Evolutionary conservation across 306 rosid genomes (phyloP).

Genomic region (Fragaria nilgerrensis): DNA sequence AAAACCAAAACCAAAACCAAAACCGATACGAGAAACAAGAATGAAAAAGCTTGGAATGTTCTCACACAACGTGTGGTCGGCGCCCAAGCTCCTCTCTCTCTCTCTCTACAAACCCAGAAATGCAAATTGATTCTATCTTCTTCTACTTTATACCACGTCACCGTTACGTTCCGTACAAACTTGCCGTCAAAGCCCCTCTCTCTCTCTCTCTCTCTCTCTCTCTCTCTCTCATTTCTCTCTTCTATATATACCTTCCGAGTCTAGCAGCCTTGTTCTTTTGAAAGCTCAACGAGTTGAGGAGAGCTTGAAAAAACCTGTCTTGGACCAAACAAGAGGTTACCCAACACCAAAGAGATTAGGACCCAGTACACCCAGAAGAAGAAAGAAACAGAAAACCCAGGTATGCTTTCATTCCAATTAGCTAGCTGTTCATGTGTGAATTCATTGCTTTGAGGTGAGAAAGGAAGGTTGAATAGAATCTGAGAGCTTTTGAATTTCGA

Average conservation of each 20-base stretch:
- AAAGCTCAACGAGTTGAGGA: not conserved
- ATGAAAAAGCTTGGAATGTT: conserved; percentile 37
- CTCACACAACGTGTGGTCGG: conserved; percentile 44
- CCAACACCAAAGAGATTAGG: not conserved
- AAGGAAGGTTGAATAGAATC: not conserved
- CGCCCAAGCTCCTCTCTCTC: not conserved
- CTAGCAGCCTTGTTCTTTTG: not conserved
- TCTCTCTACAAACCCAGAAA: not conserved
- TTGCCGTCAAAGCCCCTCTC: conserved; percentile 1
- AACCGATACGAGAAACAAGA: too few relatives aligned
- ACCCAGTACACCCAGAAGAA: not conserved
- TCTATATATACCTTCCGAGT: conserved; percentile 31
- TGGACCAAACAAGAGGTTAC: not conserved
- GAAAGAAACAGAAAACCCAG: not conserved
- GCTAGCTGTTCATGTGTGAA: not conserved
- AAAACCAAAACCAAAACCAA: not conserved
- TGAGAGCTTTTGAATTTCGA: not conserved
- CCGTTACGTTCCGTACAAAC: conserved; percentile 18
- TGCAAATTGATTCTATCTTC: not conserved
- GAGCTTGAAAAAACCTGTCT: not conserved
- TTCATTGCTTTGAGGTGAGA: not conserved
- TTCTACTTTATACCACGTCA: conserved; percentile 8
- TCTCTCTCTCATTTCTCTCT: not conserved
- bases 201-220: not conserved
- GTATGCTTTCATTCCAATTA: conserved; percentile 5